A percentile compares a stretch with the other conserved stretches of the same genome.
phyloP scores from a whole-genome alignment of 495 filamentous ascomycete genomes.

The Xylaria grammica region DNA sequence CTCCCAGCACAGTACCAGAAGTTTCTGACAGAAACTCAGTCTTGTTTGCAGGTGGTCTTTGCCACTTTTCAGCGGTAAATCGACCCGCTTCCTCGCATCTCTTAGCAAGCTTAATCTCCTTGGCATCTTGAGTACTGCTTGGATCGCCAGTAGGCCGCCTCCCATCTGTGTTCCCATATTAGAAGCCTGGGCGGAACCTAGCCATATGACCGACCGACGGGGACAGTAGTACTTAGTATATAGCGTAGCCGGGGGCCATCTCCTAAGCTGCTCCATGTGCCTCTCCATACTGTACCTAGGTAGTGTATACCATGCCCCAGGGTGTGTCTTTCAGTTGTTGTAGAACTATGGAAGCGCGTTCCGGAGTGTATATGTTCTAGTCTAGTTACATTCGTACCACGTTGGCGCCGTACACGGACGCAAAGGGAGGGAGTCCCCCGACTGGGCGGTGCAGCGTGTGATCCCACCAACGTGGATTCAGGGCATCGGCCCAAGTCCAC shows the following conservation, averaged over 20 bases:
- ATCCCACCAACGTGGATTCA: constrained; percentile 22
- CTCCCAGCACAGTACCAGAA: no score
- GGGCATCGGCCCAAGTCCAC: constrained; percentile 1
- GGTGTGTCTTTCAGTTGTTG: no score
- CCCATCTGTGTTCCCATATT: no score
- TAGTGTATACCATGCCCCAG: no score
- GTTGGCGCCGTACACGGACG: neutral
- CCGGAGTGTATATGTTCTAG: neutral
- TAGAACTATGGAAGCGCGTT: no score
- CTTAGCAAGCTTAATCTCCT: neutral
- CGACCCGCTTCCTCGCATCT: constrained; percentile 9
- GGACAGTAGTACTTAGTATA: no score
- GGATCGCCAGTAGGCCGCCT: no score
- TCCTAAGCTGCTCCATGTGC: no score
- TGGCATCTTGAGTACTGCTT: neutral
- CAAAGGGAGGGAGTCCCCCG: constrained; percentile 16
- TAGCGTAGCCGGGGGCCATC: no score
- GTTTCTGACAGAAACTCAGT: constrained; percentile 9
- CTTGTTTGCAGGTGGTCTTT: constrained; percentile 12
- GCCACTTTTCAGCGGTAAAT: neutral
- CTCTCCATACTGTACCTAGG: no score
- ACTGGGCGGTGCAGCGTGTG: constrained; percentile 20
- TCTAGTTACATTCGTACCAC: neutral
- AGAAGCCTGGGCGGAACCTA: no score
- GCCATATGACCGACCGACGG: no score